These are phyloP conservation scores for Botrytis fabae DNA, from an alignment of 2,329 filamentous ascomycete genomes.

Conservation along the genomic window DNA sequence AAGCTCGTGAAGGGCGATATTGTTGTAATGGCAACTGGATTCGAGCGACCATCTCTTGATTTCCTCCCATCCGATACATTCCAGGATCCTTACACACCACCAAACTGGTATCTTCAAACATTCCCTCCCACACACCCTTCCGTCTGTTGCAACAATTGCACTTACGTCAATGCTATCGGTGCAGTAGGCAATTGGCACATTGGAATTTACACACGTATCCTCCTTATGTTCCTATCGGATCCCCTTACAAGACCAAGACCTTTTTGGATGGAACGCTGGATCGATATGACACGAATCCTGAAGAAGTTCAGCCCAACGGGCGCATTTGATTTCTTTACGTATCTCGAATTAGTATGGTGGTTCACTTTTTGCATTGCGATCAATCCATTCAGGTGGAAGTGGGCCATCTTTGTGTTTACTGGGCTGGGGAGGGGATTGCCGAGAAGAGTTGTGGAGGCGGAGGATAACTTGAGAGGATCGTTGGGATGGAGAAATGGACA, in stretches of 20 bases:
- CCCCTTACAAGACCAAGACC: constrained; percentile 70
- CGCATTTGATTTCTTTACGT: constrained; percentile 89
- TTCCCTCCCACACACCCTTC: constrained; percentile 75
- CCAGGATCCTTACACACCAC: constrained; percentile 69
- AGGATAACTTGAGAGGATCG: constrained; percentile 44
- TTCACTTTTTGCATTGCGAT: constrained; percentile 75
- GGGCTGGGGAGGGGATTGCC: constrained; percentile 70
- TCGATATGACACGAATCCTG: constrained; percentile 75
- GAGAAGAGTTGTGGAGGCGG: constrained; percentile 62
- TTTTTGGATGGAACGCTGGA: constrained; percentile 81
- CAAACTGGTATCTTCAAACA: constrained; percentile 86
- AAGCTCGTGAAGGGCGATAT: constrained; percentile 71
- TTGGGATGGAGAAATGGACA: constrained; percentile 7
- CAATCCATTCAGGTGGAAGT: constrained; percentile 90
- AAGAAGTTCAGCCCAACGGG: constrained; percentile 69
- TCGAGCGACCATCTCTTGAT: constrained; percentile 67
- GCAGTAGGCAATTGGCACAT: constrained; percentile 87
- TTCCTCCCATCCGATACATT: constrained; percentile 77
- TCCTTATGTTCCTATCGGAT: constrained; percentile 84
- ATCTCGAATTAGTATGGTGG: constrained; percentile 82
- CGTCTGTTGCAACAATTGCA: constrained; percentile 77
- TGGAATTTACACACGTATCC: constrained; percentile 81
- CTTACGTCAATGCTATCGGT: constrained; percentile 76
- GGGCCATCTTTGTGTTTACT: constrained; percentile 80
- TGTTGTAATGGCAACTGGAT: constrained; percentile 82